These are phyloP conservation scores for Galerina sulciceps DNA, from an alignment of 768 basidiomycete species.

Conservation along the genomic window DNA sequence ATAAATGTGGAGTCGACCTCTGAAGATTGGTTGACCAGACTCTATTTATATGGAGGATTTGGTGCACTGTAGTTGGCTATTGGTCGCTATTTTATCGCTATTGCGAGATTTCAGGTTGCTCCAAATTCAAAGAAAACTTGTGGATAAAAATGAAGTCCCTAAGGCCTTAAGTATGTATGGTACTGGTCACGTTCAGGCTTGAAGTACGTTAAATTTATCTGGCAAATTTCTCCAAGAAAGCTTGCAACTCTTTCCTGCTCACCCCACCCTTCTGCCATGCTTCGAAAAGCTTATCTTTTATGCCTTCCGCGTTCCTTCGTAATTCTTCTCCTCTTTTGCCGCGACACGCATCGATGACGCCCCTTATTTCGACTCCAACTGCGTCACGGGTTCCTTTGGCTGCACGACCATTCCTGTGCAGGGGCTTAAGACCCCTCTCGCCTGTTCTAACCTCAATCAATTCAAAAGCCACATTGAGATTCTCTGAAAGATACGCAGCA, in stretches of 20 bases:
- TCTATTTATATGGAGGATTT: too few relatives aligned
- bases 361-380: conserved; percentile 9
- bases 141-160: too few relatives aligned
- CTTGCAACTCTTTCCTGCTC: conserved; percentile 2
- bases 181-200: too few relatives aligned
- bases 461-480: conserved; percentile 13
- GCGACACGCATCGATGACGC: conserved; percentile 6
- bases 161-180: too few relatives aligned
- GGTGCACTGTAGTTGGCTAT: too few relatives aligned
- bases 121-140: too few relatives aligned
- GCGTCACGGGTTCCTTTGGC: conserved; percentile 13
- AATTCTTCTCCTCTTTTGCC: conserved; percentile 4
- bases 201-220: too few relatives aligned
- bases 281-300: not conserved
- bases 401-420: conserved; percentile 4
- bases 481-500: conserved; percentile 3
- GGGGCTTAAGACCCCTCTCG: conserved; percentile 8
- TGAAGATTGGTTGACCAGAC: too few relatives aligned
- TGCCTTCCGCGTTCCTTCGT: not conserved
- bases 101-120: too few relatives aligned
- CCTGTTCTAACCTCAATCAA: conserved; percentile 18
- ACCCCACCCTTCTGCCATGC: conserved; percentile 11
- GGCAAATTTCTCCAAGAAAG: conserved; percentile 4
- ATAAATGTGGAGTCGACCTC: too few relatives aligned
- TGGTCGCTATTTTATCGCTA: too few relatives aligned